Evolutionary conservation across 306 rosid species (phyloP), one percentile per base, ranked within the genome.

Genomic region (Rosa multiflora): DNA sequence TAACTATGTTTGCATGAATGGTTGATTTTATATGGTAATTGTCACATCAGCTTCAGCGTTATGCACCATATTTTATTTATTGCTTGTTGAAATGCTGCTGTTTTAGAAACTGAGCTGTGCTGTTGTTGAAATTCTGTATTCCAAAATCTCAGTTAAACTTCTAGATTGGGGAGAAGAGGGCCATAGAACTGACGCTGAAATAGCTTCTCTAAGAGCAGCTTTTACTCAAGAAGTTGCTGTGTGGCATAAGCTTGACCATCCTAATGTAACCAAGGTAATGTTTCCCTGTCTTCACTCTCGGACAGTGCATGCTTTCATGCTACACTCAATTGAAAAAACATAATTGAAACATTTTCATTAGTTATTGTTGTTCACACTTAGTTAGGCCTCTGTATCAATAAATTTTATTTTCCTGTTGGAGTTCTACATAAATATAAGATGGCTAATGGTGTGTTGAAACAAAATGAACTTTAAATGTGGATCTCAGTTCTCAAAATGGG

Each of bases 101-200:
- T 14, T 56, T 56, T 58, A 20, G 47, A 42, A 37, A 11, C 44
- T 51, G 21, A 21, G 11, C 35, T 72, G 68, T 76, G 47, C 11
- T 7, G 40, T 15, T n/a, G 63, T 44, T 2, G 47, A 44, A 8
- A 44, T 44, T 11, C 47, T 44, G 47, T 44, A 18, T 75, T 79
- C 71, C 74, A 82, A 81, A 85, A 85, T 80, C 47, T 82, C 90
- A 95, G 99, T 92, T 72, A 95, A 95, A 83, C 96, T 95, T 80
- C 97, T 95, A 79, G 99, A 95, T 75, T 95, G 99, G 99, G 99
- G 99, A 39, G 99, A 95, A 89, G 99, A 92, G 82, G 98, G 96
- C 37, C 99, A 95, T 72, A 88, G 99, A 63, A 91, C 99, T 37
- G 99, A 95, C 2, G 98, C 97, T 10, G 99, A 95, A 91, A 89